Conservation (phyloP, 1,139 yeast genomes). For the Sugiyamaella pinicola region DNA sequence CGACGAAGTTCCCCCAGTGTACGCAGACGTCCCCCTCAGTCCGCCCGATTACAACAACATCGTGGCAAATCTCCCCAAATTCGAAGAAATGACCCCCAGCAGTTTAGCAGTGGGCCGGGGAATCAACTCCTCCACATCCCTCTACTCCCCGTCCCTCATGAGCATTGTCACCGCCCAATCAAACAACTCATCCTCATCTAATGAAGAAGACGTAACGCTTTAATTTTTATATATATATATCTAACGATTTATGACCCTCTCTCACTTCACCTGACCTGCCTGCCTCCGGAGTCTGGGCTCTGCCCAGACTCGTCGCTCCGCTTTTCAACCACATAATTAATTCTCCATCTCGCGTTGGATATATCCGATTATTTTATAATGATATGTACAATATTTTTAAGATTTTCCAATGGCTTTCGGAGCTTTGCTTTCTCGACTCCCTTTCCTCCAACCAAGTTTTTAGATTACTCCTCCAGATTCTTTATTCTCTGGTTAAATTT, state of each 20-base stretch:
- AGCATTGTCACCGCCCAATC: slow-evolving; percentile 13
- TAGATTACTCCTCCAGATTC: too few relatives aligned
- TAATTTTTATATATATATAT: not conserved
- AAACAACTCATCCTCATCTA: slow-evolving; percentile 8
- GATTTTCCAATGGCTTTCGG: too few relatives aligned
- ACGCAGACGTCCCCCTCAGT: slow-evolving; percentile 79
- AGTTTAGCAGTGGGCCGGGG: slow-evolving; percentile 24
- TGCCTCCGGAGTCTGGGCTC: slow-evolving; percentile 9
- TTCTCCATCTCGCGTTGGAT: too few relatives aligned
- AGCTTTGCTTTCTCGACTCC: too few relatives aligned
- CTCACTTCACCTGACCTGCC: too few relatives aligned
- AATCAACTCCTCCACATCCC: slow-evolving; percentile 23
- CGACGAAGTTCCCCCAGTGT: slow-evolving; percentile 97
- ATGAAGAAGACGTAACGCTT: slow-evolving; percentile 8
- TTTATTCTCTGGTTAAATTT: too few relatives aligned
- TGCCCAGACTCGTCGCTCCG: not conserved
- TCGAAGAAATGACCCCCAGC: slow-evolving; percentile 37
- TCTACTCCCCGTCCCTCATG: slow-evolving; percentile 22
- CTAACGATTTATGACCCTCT: slow-evolving; percentile 9
- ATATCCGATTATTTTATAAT: too few relatives aligned
- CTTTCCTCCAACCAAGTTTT: too few relatives aligned
- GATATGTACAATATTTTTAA: too few relatives aligned
- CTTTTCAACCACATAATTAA: too few relatives aligned
- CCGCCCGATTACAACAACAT: slow-evolving; percentile 74
- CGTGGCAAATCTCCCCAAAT: slow-evolving; percentile 36